These are phyloP conservation scores for Colletotrichum sp. DNA, from an alignment of 2,329 filamentous ascomycete genomes.

Conservation along the genomic window DNA sequence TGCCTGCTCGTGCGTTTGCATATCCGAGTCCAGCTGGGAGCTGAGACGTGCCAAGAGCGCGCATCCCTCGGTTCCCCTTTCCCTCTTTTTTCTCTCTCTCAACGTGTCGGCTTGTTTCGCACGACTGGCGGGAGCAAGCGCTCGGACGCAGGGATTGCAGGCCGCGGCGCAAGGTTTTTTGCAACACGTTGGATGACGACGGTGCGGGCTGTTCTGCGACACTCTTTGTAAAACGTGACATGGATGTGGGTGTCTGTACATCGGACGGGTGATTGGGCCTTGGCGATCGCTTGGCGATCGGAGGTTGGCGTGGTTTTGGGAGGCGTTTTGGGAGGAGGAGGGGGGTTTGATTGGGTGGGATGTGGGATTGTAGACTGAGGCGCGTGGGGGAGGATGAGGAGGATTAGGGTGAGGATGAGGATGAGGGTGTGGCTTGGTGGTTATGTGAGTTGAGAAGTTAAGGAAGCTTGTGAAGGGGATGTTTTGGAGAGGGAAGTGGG, in stretches of 20 bases:
- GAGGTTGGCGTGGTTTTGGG: neutral
- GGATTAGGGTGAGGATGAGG: neutral
- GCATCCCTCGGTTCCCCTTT: neutral
- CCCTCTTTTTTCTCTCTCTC: neutral
- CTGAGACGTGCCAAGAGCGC: neutral
- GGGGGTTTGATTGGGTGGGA: neutral
- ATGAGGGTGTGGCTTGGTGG: neutral
- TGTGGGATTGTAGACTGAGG: neutral
- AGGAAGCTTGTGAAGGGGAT: neutral
- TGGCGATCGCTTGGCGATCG: constrained; percentile 1
- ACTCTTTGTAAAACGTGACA: constrained; percentile 2
- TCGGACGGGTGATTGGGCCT: neutral
- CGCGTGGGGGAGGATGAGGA: neutral
- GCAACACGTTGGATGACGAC: neutral
- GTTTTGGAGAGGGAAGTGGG: neutral
- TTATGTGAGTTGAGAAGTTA: neutral
- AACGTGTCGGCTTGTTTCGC: neutral
- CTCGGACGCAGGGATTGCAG: neutral
- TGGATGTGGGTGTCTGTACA: neutral
- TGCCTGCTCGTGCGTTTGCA: neutral
- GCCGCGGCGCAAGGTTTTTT: neutral
- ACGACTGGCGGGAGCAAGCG: neutral
- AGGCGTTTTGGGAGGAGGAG: neutral
- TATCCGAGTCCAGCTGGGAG: neutral
- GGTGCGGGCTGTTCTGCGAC: neutral